Evolutionary conservation across 208 protist species (phyloP), one percentile per base, ranked within the genome.

Genomic region (Acanthamoeba royreba): DNA sequence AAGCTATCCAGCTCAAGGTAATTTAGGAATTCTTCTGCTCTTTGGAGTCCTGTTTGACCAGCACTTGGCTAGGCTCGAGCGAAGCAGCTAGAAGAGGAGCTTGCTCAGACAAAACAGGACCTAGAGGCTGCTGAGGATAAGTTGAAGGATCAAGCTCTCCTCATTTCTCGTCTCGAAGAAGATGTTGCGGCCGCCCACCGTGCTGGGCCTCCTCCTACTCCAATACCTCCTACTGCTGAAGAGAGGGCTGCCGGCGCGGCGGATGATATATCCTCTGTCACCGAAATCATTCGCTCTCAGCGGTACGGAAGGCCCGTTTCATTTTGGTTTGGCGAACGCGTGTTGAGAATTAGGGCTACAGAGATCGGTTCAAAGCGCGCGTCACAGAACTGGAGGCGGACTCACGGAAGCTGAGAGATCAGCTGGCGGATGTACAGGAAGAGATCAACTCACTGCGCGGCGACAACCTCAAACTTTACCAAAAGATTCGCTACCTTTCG

Each of bases 381-480:
- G 96, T 92, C 5, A 15, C 31, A 43, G 69, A 96, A 55, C 94
- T 97, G 13, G 96, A 97, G 85, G 33, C 52, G 43, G 96, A 96
- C 28, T 94, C 81, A 3, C n/a, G 22, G 28, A 46, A 92, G 43
- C 17, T 97, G 7, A 35, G 92, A 55, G 52, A 96, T 49, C 25
- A 92, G 55, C 25, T 96, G 7, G 42, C 88, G 40, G 79, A 38
- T 11, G 31, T 61, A 22, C 86, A 93, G 46, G 77, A 72, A n/a
- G 95, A 97, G 35, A 66, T 95, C n/a, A 38, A 28, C 11, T 79
- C 79, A 9, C 61, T 97, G 33, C 87, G 89, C 22, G 53, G 77
- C 49, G 97, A 97, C 49, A 97, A 97, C 74, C 49, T 97, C 63
- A 96, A 97, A 55, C 42, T 97, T 1, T 97, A 97, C 52, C 95